Conservation (phyloP, 148 eudicot genomes). For the Rhododendron simsii region DNA sequence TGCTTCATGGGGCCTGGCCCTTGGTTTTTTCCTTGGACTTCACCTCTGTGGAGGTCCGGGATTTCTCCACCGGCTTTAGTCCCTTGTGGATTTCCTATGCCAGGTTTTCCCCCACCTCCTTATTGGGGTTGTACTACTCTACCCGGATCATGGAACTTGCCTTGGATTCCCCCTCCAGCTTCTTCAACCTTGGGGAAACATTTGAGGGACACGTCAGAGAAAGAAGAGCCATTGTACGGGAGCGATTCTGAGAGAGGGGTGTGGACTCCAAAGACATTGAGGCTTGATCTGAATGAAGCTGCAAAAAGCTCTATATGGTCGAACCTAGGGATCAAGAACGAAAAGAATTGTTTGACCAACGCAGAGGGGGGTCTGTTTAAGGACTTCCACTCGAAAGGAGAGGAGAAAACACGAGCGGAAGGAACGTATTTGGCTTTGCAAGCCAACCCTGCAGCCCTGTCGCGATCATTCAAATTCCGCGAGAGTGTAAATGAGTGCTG, state of each 20-base stretch:
- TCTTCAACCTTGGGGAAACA: slow-evolving; percentile 51
- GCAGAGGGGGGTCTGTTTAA: slow-evolving; percentile 26
- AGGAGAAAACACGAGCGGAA: slow-evolving; percentile 1
- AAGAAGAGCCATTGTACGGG: slow-evolving; percentile 15
- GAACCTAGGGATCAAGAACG: slow-evolving; percentile 41
- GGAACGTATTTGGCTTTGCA: slow-evolving; percentile 38
- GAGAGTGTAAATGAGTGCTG: slow-evolving; percentile 33
- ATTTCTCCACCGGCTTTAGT: slow-evolving; percentile 12
- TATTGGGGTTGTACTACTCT: slow-evolving; percentile 29
- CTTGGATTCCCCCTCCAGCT: slow-evolving; percentile 27
- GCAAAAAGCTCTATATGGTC: slow-evolving; percentile 52
- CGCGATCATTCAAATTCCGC: slow-evolving; percentile 61
- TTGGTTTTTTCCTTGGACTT: slow-evolving; percentile 40
- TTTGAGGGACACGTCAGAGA: slow-evolving; percentile 39
- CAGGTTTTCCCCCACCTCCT: slow-evolving; percentile 41
- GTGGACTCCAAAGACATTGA: slow-evolving; percentile 37
- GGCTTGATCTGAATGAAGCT: slow-evolving; percentile 36
- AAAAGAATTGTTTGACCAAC: slow-evolving; percentile 11
- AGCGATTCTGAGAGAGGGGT: slow-evolving; percentile 15
- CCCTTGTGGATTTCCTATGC: slow-evolving; percentile 32
- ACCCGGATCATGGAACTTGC: slow-evolving; percentile 39
- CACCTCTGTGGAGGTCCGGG: slow-evolving; percentile 19
- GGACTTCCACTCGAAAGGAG: slow-evolving; percentile 27
- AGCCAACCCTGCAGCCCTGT: slow-evolving; percentile 82
- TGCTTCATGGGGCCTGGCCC: slow-evolving; percentile 26